phyloP scores from a whole-genome alignment of 73 alveolate genomes.

The Symbiodinium pilosum region DNA sequence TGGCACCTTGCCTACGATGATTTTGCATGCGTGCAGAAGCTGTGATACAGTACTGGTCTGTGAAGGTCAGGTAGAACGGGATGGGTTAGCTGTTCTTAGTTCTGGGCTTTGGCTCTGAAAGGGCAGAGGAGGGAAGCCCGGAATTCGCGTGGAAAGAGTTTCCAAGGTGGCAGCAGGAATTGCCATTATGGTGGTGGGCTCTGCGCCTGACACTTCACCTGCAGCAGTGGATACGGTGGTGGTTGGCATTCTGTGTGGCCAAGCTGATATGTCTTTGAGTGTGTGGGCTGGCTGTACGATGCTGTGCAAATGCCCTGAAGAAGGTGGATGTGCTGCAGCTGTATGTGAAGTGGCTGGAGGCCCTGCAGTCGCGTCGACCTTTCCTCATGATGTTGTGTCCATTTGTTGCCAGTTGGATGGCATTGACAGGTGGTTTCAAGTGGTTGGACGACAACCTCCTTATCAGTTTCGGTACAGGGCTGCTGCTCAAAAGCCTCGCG shows the following conservation, averaged over 20 bases:
- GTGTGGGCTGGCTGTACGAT: too few species aligned
- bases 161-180: slow-evolving; percentile 1
- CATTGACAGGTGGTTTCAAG: not conserved
- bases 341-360: slow-evolving; percentile 39
- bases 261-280: not conserved
- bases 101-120: too few species aligned
- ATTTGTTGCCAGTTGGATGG: too few species aligned
- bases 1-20: slow-evolving; percentile 27
- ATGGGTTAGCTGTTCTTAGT: too few species aligned
- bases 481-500: not conserved
- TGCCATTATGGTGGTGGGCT: not conserved
- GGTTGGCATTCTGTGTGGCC: not conserved
- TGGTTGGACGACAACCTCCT: slow-evolving; percentile 86
- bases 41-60: too few species aligned
- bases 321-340: slow-evolving; percentile 11
- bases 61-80: too few species aligned
- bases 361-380: not conserved
- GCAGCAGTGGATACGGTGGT: not conserved
- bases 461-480: slow-evolving; percentile 67
- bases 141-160: too few species aligned
- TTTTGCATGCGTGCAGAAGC: too few species aligned
- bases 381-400: too few species aligned
- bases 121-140: too few species aligned
- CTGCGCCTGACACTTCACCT: not conserved
- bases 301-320: not conserved